A percentile compares a stretch with the other conserved stretches of the same genome.
These are phyloP conservation scores for Gonapodya prolifera DNA, from an alignment of 192 early-diverging fungal species.

Conservation along the genomic window DNA sequence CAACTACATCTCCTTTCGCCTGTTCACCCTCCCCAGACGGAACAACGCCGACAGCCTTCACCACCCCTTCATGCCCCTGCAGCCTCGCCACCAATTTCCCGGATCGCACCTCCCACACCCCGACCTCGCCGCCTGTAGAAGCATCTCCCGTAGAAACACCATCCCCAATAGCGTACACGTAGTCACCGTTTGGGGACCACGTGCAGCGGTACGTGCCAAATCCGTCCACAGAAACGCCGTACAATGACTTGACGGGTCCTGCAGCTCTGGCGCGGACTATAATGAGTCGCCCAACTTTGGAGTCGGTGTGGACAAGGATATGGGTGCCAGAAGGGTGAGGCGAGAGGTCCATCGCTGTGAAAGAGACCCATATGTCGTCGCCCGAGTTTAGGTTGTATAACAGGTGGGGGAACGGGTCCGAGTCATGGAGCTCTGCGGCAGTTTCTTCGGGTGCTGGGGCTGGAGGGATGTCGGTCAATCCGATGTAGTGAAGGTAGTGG, in stretches of 20 bases:
- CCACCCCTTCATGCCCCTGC: conserved; percentile 38
- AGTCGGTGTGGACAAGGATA: conserved; percentile 54
- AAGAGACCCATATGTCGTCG: conserved; percentile 71
- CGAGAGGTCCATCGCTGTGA: conserved; percentile 56
- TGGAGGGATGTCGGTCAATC: conserved; percentile 19
- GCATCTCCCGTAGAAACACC: conserved; percentile 16
- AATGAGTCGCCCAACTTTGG: conserved; percentile 49
- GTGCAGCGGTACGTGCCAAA: conserved; percentile 51
- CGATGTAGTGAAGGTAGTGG: conserved; percentile 58
- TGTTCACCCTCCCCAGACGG: conserved; percentile 10
- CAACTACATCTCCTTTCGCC: conserved; percentile 12
- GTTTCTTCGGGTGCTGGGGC: conserved; percentile 6
- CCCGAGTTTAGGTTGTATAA: conserved; percentile 64
- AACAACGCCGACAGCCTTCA: conserved; percentile 39
- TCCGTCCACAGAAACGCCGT: conserved; percentile 43
- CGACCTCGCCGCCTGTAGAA: conserved; percentile 14
- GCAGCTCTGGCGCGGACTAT: conserved; percentile 32
- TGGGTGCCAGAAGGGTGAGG: conserved; percentile 38
- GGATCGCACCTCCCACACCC: conserved; percentile 32
- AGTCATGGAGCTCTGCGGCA: neutral
- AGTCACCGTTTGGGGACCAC: conserved; percentile 44
- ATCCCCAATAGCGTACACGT: conserved; percentile 54
- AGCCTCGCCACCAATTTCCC: conserved; percentile 31
- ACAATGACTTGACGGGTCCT: conserved; percentile 45
- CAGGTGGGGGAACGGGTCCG: neutral